phyloP scores from a whole-genome alignment of 352 stramenopile genomes.

The Globisporangium lucens region DNA sequence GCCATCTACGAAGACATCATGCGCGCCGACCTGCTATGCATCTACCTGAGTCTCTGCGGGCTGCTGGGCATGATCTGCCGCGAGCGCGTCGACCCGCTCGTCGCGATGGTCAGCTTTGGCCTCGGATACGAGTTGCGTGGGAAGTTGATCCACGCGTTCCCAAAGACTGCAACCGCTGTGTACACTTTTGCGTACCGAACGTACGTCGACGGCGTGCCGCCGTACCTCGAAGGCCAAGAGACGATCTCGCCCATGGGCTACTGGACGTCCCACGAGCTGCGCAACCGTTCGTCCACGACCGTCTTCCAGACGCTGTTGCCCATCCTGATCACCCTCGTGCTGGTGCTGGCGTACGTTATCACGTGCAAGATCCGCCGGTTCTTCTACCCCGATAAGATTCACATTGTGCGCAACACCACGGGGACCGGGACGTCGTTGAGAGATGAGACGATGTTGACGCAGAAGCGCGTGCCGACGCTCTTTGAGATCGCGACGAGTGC shows the following conservation, averaged over 20 bases:
- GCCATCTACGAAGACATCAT: slow-evolving; percentile 28
- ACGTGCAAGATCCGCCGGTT: not conserved
- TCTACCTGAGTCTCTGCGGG: slow-evolving; percentile 9
- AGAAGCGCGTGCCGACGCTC: slow-evolving; percentile 23
- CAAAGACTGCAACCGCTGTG: not conserved
- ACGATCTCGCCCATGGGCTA: slow-evolving; percentile 6
- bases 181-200: not conserved
- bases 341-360: not conserved
- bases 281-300: not conserved
- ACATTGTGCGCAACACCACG: not conserved
- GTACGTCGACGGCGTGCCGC: not conserved
- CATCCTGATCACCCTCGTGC: not conserved
- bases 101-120: not conserved
- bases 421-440: not conserved
- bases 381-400: not conserved
- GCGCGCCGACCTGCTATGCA: slow-evolving; percentile 26
- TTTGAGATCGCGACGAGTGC: slow-evolving; percentile 29
- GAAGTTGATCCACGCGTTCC: not conserved
- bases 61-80: not conserved
- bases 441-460: not conserved
- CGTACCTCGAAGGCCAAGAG: not conserved
- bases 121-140: not conserved
- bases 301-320: not conserved
- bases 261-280: not conserved
- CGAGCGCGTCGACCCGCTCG: slow-evolving; percentile 3